These are phyloP conservation scores for Apiospora malaysiana DNA, from an alignment of 2,329 filamentous ascomycete genomes.

Conservation along the genomic window DNA sequence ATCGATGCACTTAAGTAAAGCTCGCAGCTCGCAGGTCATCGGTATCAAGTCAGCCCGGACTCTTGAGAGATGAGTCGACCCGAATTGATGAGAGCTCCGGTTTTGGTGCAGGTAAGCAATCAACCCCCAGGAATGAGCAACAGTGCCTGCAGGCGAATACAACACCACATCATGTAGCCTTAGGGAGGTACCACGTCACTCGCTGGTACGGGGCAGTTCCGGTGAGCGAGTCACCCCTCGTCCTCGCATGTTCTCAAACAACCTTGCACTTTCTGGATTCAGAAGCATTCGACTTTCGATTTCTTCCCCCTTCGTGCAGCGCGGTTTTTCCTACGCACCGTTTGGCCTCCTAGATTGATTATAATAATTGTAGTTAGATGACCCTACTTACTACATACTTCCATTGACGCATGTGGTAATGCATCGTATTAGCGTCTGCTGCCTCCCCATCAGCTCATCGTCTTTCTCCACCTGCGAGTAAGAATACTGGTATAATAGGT, in stretches of 20 bases:
- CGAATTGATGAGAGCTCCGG: neutral
- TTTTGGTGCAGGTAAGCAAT: neutral
- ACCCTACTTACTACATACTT: neutral
- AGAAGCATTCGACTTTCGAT: constrained; percentile 9
- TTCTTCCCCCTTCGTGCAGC: no score
- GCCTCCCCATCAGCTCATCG: neutral
- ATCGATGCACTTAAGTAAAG: neutral
- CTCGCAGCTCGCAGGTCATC: neutral
- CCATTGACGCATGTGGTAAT: neutral
- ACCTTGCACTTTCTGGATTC: no score
- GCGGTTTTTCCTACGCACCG: neutral
- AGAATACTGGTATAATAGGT: neutral
- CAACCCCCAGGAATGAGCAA: neutral
- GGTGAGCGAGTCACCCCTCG: neutral
- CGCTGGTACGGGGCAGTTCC: neutral
- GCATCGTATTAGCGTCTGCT: neutral
- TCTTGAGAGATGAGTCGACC: constrained; percentile 11
- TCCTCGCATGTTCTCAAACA: neutral
- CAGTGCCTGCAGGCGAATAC: neutral
- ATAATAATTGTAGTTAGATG: neutral
- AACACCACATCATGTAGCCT: neutral
- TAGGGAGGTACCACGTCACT: constrained; percentile 12
- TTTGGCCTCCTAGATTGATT: neutral
- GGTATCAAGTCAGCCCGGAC: neutral
- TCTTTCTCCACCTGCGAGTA: neutral